Base-by-base conservation (phyloP, 2,329 filamentous ascomycete species). In the Clarireedia homoeocarpa region DNA sequence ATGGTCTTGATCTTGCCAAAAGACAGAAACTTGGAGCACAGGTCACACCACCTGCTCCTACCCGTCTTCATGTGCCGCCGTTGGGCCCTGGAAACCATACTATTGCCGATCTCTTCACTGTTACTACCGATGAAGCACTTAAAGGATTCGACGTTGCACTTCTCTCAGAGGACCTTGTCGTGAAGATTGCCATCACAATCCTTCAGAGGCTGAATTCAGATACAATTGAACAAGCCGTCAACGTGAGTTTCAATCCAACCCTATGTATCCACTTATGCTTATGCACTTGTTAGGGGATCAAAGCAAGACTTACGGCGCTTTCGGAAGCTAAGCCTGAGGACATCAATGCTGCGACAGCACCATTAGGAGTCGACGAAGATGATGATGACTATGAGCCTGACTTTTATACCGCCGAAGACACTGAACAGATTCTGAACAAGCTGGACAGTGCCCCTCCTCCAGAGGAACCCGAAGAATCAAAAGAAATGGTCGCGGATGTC, bases 351-450 rank as follows among this genome's bases (percentile, higher is more conserved):
- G 79, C 82, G 53, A 85, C 82, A 2, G 76, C 80, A 14, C 80
- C 80, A 1, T 70, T 85, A 2, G 82, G 80, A 26, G 84, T 88
- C 3, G 84, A 87, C 6, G 84, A 86, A 7, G 91, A 95, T 44
- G 91, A 96, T 20, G 90, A 95, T 62, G 89, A 96, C 64, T 96
- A 96, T 67, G 92, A 96, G 66, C 91, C 92, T 0, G 88, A 95
- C 66, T 91, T 90, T 63, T 83, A 86, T 27, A 49, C 50, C 58
- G 82, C 84, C 38, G 89, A 95, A 69, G 84, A 89, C 62, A 82
- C 82, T 1, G 87, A 91, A 65, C 88, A 92, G 66, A 84, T 89
- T 34, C 72, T 86, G 49, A 89, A 92, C 70, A 88, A 88, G 67
- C 77, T 90, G 14, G 88, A 92, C 67, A 82, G 82, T 59, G 77